These are phyloP conservation scores for Bondarzewia mesenterica DNA, from an alignment of 1,284 basidiomycete genomes.

Conservation along the genomic window DNA sequence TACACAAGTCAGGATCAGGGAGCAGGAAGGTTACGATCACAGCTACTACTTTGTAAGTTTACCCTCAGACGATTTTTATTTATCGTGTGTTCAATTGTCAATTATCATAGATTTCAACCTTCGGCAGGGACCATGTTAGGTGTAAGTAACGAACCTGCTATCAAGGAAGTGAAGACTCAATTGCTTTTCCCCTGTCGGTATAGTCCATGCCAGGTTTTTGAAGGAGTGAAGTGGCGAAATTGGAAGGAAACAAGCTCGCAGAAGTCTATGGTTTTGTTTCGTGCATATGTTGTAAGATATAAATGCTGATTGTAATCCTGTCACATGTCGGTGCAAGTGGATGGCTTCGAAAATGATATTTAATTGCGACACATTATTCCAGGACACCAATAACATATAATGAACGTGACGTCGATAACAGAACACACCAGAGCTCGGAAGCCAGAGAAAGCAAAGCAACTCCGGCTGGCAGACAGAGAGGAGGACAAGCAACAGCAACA, in stretches of 20 bases:
- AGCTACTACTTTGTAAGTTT: conserved; percentile 82
- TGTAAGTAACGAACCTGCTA: conserved; percentile 20
- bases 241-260: not conserved
- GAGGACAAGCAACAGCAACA: no score
- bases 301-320: no score
- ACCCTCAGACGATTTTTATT: not conserved
- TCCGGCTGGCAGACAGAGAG: no score
- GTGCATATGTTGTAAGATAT: not conserved
- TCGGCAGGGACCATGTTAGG: conserved; percentile 40
- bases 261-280: not conserved
- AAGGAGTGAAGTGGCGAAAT: conserved; percentile 39
- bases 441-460: no score
- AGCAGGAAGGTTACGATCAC: conserved; percentile 91
- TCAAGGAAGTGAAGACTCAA: not conserved
- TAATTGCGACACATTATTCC: no score
- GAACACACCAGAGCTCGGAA: no score
- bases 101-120: conserved; percentile 51
- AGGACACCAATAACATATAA: no score
- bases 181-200: not conserved
- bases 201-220: conserved; percentile 74
- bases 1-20: conserved; percentile 71
- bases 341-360: no score
- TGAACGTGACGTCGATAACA: no score
- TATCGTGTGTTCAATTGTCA: conserved; percentile 3
- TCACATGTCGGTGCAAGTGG: no score